A percentile compares a stretch with the other conserved stretches of the same genome.
Conservation (phyloP, 192 early-diverging fungal species). For the Rhizophagus prolifer region DNA sequence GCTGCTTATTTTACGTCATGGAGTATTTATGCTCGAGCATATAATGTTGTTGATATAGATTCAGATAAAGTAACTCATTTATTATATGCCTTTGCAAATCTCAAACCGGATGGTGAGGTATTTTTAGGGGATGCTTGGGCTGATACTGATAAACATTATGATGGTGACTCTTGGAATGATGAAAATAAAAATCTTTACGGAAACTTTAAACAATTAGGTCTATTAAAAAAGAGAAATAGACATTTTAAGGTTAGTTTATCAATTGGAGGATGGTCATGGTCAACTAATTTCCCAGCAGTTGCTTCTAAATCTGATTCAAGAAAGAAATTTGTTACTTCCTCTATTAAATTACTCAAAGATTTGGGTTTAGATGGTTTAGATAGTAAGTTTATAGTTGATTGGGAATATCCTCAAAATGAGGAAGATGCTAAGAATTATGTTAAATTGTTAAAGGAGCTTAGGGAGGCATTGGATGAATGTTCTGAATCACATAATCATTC, state of each 20-base stretch:
- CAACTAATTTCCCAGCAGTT: conserved; percentile 66
- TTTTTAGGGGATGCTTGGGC: conserved; percentile 75
- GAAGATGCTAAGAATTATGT: conserved; percentile 83
- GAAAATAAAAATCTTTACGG: conserved; percentile 51
- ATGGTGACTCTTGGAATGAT: conserved; percentile 60
- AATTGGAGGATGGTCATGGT: conserved; percentile 81
- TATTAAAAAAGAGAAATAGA: conserved; percentile 67
- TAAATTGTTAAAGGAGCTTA: conserved; percentile 69
- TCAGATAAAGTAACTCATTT: conserved; percentile 68
- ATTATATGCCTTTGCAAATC: conserved; percentile 79
- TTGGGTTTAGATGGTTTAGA: conserved; percentile 58
- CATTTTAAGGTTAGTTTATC: conserved; percentile 69
- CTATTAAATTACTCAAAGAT: conserved; percentile 48
- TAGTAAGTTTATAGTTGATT: conserved; percentile 55
- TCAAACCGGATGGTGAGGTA: conserved; percentile 61
- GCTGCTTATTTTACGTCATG: conserved; percentile 45
- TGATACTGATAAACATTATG: conserved; percentile 68
- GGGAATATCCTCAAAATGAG: conserved; percentile 76
- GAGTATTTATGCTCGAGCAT: conserved; percentile 73
- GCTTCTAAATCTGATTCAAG: conserved; percentile 50
- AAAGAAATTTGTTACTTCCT: conserved; percentile 56
- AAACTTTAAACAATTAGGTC: conserved; percentile 62
- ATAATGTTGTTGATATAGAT: conserved; percentile 64
- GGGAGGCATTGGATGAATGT: conserved; percentile 63
- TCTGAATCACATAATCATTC: conserved; percentile 36